A percentile compares a stretch with the other conserved stretches of the same genome.
Evolutionary conservation across 176 grass and related monocot genomes (phyloP).

Genomic region (Carex scoparia): DNA sequence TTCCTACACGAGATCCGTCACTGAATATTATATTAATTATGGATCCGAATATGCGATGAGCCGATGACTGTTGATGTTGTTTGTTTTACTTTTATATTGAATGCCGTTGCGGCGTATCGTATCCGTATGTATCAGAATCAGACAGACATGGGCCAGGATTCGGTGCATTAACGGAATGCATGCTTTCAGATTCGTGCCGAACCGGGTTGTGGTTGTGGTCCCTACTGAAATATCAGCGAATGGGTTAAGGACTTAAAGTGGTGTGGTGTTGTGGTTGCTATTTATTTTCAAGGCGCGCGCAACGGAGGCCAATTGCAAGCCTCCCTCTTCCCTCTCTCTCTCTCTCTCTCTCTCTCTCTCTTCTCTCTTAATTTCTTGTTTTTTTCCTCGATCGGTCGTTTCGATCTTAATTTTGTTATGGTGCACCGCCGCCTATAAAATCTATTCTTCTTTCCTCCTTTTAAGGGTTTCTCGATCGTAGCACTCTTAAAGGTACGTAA

Average conservation of each 20-base stretch:
- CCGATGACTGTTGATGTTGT: not conserved
- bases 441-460: not conserved
- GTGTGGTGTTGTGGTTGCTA: not conserved
- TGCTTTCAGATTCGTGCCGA: not conserved
- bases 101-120: not conserved
- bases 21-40: not conserved
- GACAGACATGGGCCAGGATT: not conserved
- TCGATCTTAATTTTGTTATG: not conserved
- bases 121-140: too few species aligned
- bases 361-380: not conserved
- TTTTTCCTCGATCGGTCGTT: not conserved
- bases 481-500: not conserved
- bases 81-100: not conserved
- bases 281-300: slow-evolving; percentile 3
- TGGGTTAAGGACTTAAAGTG: not conserved
- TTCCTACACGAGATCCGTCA: not conserved
- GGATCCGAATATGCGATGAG: not conserved
- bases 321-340: not conserved
- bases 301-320: not conserved
- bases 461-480: not conserved
- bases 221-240: not conserved
- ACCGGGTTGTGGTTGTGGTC: not conserved
- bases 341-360: not conserved
- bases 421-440: not conserved
- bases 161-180: not conserved